Percentiles rank a stretch among this genome's conserved stretches.
Conservation (phyloP, 768 basidiomycete species). For the Plicaturopsis crispa region DNA sequence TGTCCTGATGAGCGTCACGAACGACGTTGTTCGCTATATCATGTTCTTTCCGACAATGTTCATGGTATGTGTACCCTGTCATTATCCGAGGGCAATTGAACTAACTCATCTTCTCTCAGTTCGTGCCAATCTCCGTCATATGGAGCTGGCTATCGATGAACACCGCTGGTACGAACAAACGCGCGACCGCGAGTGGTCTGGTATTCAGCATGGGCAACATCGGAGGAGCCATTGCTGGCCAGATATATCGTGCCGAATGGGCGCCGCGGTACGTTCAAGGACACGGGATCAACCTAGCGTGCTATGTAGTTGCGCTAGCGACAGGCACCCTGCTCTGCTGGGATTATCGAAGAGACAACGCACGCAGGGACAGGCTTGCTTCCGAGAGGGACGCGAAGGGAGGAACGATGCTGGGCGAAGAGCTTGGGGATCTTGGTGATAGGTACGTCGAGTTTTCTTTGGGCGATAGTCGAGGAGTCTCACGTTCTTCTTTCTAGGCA, state of each 20-base stretch:
- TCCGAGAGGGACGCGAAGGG: no score
- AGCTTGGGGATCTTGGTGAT: no score
- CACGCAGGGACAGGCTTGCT: no score
- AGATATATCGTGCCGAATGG: constrained; percentile 20
- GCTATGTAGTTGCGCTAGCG: no score
- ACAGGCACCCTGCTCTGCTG: no score
- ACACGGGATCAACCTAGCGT: constrained; percentile 23
- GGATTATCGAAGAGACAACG: no score
- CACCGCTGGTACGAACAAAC: constrained; percentile 11
- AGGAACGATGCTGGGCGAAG: no score
- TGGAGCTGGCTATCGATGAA: constrained; percentile 6
- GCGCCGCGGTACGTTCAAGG: constrained; percentile 26
- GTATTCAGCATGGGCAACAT: constrained; percentile 23
- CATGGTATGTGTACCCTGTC: constrained; percentile 14
- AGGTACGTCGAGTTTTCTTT: no score
- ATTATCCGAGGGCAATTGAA: constrained; percentile 1
- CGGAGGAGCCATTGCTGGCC: no score
- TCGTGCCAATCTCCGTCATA: neutral
- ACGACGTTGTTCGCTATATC: constrained; percentile 19
- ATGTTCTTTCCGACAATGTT: constrained; percentile 27
- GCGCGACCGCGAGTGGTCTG: constrained; percentile 22
- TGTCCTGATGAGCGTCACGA: constrained; percentile 20
- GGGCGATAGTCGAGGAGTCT: no score
- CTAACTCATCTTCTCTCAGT: neutral
- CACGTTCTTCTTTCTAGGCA: no score